These are phyloP conservation scores for Paxillus ammoniavirescens DNA, from an alignment of 768 basidiomycete species.

Conservation along the genomic window DNA sequence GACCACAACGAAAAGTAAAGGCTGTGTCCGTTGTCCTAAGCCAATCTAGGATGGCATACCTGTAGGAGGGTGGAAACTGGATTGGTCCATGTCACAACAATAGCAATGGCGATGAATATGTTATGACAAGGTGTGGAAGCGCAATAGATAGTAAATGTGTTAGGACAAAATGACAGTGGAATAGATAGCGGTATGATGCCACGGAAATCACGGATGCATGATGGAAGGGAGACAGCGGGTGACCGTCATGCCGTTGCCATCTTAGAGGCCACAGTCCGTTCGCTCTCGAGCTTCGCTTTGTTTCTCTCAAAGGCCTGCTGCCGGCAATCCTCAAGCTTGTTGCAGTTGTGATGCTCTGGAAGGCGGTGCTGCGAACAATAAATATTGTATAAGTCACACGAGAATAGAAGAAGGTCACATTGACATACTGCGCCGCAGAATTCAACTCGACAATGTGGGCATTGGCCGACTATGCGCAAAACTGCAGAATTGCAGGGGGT, in stretches of 20 bases:
- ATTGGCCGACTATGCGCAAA: slow-evolving; percentile 82
- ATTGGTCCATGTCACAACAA: slow-evolving; percentile 7
- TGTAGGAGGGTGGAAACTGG: not conserved
- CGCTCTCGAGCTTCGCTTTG: slow-evolving; percentile 84
- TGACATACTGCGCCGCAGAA: slow-evolving; percentile 75
- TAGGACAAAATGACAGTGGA: slow-evolving; percentile 16
- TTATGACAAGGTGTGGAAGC: slow-evolving; percentile 15
- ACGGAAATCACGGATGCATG: not conserved
- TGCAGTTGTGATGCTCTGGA: slow-evolving; percentile 85
- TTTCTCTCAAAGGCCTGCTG: slow-evolving; percentile 87
- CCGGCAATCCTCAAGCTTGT: slow-evolving; percentile 79
- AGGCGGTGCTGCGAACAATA: slow-evolving; percentile 65
- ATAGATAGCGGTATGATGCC: slow-evolving; percentile 14
- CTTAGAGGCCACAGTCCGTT: slow-evolving; percentile 84
- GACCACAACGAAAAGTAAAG: not conserved
- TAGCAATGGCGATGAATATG: slow-evolving; percentile 5
- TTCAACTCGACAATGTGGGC: slow-evolving; percentile 72
- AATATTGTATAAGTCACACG: slow-evolving; percentile 16
- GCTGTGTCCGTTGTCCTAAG: not conserved
- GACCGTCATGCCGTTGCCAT: slow-evolving; percentile 67
- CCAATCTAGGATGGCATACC: slow-evolving; percentile 10
- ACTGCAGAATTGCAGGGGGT: slow-evolving; percentile 70
- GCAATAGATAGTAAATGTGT: slow-evolving; percentile 28
- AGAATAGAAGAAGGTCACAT: not conserved
- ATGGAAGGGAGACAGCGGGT: slow-evolving; percentile 4